Evolutionary conservation across 345 rosid species (phyloP).

Genomic region (Lepidium didymum): DNA sequence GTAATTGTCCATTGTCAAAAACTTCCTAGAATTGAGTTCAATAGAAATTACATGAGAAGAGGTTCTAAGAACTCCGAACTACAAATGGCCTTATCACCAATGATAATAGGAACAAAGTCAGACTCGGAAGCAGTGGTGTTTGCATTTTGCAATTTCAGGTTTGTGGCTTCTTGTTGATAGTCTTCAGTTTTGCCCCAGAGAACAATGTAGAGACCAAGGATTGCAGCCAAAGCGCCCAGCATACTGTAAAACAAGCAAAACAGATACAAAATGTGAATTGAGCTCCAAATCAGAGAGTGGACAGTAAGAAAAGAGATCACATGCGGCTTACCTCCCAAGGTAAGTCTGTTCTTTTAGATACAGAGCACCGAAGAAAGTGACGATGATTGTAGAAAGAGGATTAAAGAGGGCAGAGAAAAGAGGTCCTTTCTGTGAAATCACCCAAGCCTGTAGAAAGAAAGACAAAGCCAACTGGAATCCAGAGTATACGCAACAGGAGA

Average conservation of each 20-base stretch:
- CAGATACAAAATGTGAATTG: not conserved
- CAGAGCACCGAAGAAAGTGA: conserved; percentile 41
- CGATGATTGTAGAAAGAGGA: conserved; percentile 53
- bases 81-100: conserved; percentile 16
- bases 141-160: conserved; percentile 25
- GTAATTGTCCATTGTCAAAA: not conserved
- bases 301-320: not conserved
- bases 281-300: not conserved
- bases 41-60: conserved; percentile 17
- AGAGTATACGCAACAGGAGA: conserved; percentile 36
- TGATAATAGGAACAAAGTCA: conserved; percentile 24
- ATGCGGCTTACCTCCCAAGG: conserved; percentile 38
- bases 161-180: conserved; percentile 11
- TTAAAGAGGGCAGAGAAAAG: conserved; percentile 61
- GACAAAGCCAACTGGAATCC: conserved; percentile 38
- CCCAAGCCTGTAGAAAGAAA: conserved; percentile 65
- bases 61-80: conserved; percentile 26
- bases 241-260: conserved; percentile 28
- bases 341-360: conserved; percentile 46
- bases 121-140: not conserved
- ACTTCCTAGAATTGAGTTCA: not conserved
- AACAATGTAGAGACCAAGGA: conserved; percentile 42
- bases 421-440: conserved; percentile 51
- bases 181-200: conserved; percentile 70
- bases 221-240: conserved; percentile 41